Evolutionary conservation across 2,329 filamentous ascomycete species (phyloP), one percentile per base, ranked within the genome.

Genomic region (Pezicula radicicola): DNA sequence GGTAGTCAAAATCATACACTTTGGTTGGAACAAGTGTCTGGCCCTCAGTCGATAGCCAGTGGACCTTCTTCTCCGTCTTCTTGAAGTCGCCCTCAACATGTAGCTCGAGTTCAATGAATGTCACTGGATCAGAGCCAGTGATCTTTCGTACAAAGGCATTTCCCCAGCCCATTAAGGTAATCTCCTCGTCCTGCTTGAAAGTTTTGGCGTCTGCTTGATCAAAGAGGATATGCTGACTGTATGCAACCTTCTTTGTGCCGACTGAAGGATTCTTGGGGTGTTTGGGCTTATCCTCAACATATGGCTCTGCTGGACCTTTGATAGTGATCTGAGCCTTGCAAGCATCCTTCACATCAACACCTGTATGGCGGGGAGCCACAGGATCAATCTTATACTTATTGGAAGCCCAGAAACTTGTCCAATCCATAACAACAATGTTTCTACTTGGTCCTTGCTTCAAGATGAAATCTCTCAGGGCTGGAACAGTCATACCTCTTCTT

Each of bases 161-260:
- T 62, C 93, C 94, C 93, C 93, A 97, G 69, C 88, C 88, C 93
- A 97, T 97, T 40, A 97, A 79, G 0, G 93, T 97, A 63, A 97
- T 89, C 71, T 97, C 92, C 75, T 97, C 93, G 66, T 87, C 85
- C 54, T 87, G 79, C 62, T 84, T 87, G 73, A 97, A 95, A 25
- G 80, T 81, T 68, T 87, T 86, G 55, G 87, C 90, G 63, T 97
- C 93, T 43, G 80, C 88, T 72, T 97, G 93, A 67, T 97, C 93
- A 48, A 97, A 75, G 55, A 94, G 75, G 59, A 97, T 77, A 56
- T 85, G 80, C 52, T 81, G 80, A 66, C 88, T 89, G 69, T 87
- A 95, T 25, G 83, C 79, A 5, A 96, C 89, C 73, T 90, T 89
- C 80, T 97, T 97, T 62, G 76, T 85, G 54, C 93, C 93, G 6